Evolutionary conservation across 345 rosid genomes (phyloP).

Genomic region (Gossypium raimondii): DNA sequence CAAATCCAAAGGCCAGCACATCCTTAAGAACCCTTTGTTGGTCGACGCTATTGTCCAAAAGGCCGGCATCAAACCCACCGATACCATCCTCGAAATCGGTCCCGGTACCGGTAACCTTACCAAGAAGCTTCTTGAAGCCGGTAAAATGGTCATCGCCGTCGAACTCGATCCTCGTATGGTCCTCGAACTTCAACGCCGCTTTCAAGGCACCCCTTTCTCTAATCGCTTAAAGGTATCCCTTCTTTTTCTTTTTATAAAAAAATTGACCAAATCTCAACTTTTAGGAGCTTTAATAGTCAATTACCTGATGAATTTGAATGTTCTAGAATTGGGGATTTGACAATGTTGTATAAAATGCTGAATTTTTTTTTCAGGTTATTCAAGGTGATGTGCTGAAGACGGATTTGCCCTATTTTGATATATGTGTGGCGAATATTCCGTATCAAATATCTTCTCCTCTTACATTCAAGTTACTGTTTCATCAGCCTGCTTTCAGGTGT

Average conservation of each 20-base stretch:
- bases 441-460: slow-evolving; percentile 93
- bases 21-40: slow-evolving; percentile 76
- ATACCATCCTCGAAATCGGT: slow-evolving; percentile 82
- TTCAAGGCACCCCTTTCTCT: slow-evolving; percentile 71
- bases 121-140: slow-evolving; percentile 84
- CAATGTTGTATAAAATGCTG: background rate
- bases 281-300: background rate
- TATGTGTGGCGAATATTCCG: slow-evolving; percentile 89
- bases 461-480: slow-evolving; percentile 71
- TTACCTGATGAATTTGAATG: background rate
- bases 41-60: slow-evolving; percentile 83
- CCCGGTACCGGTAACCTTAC: slow-evolving; percentile 96
- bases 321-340: background rate
- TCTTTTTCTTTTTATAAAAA: background rate
- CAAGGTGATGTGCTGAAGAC: slow-evolving; percentile 89
- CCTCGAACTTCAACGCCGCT: slow-evolving; percentile 85
- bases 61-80: slow-evolving; percentile 76
- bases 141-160: slow-evolving; percentile 74
- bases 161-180: slow-evolving; percentile 93
- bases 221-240: slow-evolving; percentile 47
- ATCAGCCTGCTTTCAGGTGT: slow-evolving; percentile 78
- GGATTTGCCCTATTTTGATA: slow-evolving; percentile 83
- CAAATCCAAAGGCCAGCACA: slow-evolving; percentile 89
- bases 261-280: background rate
- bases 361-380: slow-evolving; percentile 47